These are phyloP conservation scores for Picochlorum sp. DNA, from an alignment of 139 green algal species.

Conservation along the genomic window DNA sequence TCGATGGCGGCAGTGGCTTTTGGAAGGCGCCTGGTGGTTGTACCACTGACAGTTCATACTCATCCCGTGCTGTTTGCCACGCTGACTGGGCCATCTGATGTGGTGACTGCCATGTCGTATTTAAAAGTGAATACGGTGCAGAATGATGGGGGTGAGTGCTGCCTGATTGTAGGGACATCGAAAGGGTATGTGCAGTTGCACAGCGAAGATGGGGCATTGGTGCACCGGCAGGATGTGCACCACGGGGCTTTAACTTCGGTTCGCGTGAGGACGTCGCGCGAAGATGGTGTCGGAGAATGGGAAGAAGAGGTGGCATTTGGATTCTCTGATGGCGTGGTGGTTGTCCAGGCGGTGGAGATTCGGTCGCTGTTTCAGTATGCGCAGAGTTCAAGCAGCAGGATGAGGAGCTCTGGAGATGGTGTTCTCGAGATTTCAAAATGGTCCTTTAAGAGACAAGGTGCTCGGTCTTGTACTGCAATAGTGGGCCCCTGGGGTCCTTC, in stretches of 20 bases:
- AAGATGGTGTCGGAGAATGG: neutral
- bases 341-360: too few relatives aligned
- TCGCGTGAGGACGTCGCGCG: neutral
- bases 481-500: too few relatives aligned
- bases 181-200: constrained; percentile 49
- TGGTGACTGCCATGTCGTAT: neutral
- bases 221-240: constrained; percentile 38
- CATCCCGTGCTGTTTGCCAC: neutral
- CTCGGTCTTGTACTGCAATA: too few relatives aligned
- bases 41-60: neutral
- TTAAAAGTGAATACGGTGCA: too few relatives aligned
- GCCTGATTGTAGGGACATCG: constrained; percentile 42
- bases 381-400: neutral
- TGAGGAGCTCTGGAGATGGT: constrained; percentile 9
- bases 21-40: neutral
- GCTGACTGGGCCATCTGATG: neutral
- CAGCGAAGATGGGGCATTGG: constrained; percentile 1
- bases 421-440: too few relatives aligned
- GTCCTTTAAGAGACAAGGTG: too few relatives aligned
- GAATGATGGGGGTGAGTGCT: neutral
- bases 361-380: too few relatives aligned
- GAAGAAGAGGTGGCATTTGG: neutral
- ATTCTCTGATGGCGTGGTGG: too few relatives aligned
- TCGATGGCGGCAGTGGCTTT: too few relatives aligned
- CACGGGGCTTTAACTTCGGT: neutral